Conservation (phyloP, 768 basidiomycete species). For the Boletus barrowsii region DNA sequence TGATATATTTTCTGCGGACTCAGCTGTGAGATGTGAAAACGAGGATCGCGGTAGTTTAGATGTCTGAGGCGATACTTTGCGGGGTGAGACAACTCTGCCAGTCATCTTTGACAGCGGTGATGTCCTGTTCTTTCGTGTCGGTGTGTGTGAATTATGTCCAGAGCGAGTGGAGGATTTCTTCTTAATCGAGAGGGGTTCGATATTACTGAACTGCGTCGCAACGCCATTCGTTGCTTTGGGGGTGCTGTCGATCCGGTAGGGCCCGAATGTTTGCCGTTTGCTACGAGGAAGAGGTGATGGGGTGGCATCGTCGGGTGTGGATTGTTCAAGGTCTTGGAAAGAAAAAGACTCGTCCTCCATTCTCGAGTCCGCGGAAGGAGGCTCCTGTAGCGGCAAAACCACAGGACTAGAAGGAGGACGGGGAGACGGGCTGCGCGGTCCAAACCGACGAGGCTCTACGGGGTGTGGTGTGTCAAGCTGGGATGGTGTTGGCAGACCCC, state of each 20-base stretch:
- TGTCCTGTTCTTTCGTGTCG: slow-evolving; percentile 38
- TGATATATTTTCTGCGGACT: slow-evolving; percentile 45
- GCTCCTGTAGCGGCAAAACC: slow-evolving; percentile 20
- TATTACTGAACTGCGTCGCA: slow-evolving; percentile 38
- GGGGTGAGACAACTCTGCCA: slow-evolving; percentile 45
- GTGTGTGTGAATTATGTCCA: slow-evolving; percentile 37
- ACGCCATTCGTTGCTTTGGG: slow-evolving; percentile 41
- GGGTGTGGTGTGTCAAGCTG: slow-evolving; percentile 47
- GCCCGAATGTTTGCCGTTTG: slow-evolving; percentile 64
- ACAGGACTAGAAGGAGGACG: slow-evolving; percentile 49
- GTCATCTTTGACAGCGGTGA: slow-evolving; percentile 52
- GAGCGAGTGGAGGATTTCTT: slow-evolving; percentile 71
- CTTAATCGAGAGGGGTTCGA: slow-evolving; percentile 82
- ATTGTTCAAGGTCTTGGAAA: slow-evolving; percentile 25
- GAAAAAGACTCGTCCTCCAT: slow-evolving; percentile 37
- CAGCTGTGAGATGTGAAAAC: slow-evolving; percentile 28
- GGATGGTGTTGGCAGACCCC: slow-evolving; percentile 26
- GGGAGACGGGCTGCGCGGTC: slow-evolving; percentile 76
- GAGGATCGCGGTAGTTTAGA: slow-evolving; percentile 31
- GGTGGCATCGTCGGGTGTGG: slow-evolving; percentile 29
- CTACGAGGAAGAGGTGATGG: slow-evolving; percentile 64
- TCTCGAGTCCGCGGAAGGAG: slow-evolving; percentile 47
- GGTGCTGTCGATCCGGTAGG: slow-evolving; percentile 50
- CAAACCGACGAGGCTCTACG: slow-evolving; percentile 61
- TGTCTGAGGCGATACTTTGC: slow-evolving; percentile 54